Conservation (phyloP, 2,329 filamentous ascomycete species). For the Fusarium avenaceum region DNA sequence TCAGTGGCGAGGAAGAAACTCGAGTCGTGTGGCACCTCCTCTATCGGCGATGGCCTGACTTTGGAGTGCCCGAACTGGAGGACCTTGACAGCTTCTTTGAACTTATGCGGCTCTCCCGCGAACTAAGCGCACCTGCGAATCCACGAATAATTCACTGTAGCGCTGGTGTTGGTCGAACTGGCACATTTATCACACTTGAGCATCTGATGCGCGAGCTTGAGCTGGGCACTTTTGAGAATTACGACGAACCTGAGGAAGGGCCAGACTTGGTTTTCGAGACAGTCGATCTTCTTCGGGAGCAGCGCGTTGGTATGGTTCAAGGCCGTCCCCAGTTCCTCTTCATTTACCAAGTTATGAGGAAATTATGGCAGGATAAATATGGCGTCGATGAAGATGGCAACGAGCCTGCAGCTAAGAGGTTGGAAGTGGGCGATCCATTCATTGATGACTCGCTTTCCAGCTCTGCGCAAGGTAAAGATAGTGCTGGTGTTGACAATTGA, state of each 20-base stretch:
- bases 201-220: conserved; percentile 87
- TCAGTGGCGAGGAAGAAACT: conserved; percentile 60
- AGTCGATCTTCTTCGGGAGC: conserved; percentile 84
- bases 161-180: conserved; percentile 92
- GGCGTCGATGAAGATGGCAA: conserved; percentile 55
- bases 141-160: conserved; percentile 90
- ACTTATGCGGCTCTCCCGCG: conserved; percentile 75
- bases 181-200: conserved; percentile 97
- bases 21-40: conserved; percentile 85
- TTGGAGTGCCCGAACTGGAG: conserved; percentile 79
- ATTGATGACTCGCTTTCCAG: conserved; percentile 42
- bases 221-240: conserved; percentile 73
- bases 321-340: conserved; percentile 86
- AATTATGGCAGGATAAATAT: conserved; percentile 78
- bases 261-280: conserved; percentile 80
- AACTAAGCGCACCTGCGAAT: conserved; percentile 65
- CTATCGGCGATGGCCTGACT: conserved; percentile 92
- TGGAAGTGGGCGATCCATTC: conserved; percentile 65
- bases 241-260: conserved; percentile 52
- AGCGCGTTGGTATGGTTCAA: conserved; percentile 97
- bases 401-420: conserved; percentile 66
- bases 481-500: conserved; percentile 28
- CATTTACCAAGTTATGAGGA: conserved; percentile 86
- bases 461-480: conserved; percentile 13
- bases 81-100: conserved; percentile 77